Evolutionary conservation across 495 filamentous ascomycete genomes (phyloP).

Genomic region (Neurospora discreta): DNA sequence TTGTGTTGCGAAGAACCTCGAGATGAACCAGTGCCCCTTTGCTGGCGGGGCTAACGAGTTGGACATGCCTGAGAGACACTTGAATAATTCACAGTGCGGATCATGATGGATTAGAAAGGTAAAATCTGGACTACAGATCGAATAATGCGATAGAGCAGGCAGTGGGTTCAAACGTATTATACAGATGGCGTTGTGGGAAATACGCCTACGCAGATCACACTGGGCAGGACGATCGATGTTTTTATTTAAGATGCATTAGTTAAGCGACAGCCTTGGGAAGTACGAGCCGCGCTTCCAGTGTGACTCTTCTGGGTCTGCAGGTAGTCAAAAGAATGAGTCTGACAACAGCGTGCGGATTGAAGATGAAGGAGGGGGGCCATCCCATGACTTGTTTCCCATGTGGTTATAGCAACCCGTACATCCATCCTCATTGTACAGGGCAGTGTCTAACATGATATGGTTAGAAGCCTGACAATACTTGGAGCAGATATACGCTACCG

Average conservation of each 20-base stretch:
- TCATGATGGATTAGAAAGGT: not conserved
- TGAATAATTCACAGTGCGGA: not conserved
- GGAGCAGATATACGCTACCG: not conserved
- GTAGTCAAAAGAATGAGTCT: not conserved
- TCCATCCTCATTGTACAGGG: conserved; percentile 8
- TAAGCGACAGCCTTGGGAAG: not conserved
- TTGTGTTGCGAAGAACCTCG: not conserved
- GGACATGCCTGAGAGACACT: not conserved
- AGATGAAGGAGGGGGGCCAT: not conserved
- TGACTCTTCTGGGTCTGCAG: not conserved
- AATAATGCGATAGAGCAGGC: not conserved
- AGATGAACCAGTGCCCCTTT: not conserved
- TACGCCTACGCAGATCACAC: not conserved
- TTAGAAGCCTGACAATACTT: not conserved
- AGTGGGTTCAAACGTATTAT: not conserved
- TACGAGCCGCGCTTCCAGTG: not conserved
- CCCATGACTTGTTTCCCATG: conserved; percentile 9
- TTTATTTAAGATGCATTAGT: not conserved
- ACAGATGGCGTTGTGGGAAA: not conserved
- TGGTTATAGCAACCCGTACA: conserved; percentile 8
- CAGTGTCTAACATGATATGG: conserved; percentile 3
- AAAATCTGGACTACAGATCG: not conserved
- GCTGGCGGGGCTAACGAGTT: not conserved
- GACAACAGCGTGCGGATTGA: not conserved
- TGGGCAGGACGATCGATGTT: not conserved